A percentile compares a stretch with the other conserved stretches of the same genome.
phyloP scores from a whole-genome alignment of 2,329 filamentous ascomycete species.

The Keithomyces neogunnii region DNA sequence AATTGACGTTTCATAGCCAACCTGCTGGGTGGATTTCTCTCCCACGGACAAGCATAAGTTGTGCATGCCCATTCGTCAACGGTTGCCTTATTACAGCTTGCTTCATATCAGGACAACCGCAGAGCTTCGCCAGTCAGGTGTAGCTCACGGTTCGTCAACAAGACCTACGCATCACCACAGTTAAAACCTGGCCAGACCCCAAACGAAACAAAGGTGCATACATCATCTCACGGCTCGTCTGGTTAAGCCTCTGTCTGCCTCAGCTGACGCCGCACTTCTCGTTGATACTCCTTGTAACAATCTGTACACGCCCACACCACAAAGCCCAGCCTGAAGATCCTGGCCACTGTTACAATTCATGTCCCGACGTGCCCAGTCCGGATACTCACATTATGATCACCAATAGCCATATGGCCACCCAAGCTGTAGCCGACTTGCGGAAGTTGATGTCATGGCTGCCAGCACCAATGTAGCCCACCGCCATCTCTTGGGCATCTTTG shows the following conservation, averaged over 20 bases:
- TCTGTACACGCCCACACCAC: background rate
- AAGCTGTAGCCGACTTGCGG: background rate
- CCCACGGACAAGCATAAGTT: no score
- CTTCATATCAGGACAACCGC: no score
- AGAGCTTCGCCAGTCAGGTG: no score
- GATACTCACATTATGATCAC: constrained; percentile 18
- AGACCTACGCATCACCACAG: no score
- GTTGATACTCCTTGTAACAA: background rate
- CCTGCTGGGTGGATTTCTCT: no score
- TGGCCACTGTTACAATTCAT: background rate
- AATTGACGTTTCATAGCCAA: no score
- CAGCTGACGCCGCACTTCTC: background rate
- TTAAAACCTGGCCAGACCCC: no score
- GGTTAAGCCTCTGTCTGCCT: background rate
- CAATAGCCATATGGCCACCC: constrained; percentile 12
- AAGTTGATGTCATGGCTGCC: constrained; percentile 10
- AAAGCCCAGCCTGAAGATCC: background rate
- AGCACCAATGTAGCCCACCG: background rate
- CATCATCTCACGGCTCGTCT: background rate
- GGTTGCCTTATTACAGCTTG: no score
- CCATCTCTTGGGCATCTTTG: background rate
- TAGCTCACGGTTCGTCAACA: no score
- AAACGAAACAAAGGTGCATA: no score
- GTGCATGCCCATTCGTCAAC: no score
- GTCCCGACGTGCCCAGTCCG: background rate